Conservation (phyloP, 1,284 basidiomycete genomes). For the Ustilago tritici region DNA sequence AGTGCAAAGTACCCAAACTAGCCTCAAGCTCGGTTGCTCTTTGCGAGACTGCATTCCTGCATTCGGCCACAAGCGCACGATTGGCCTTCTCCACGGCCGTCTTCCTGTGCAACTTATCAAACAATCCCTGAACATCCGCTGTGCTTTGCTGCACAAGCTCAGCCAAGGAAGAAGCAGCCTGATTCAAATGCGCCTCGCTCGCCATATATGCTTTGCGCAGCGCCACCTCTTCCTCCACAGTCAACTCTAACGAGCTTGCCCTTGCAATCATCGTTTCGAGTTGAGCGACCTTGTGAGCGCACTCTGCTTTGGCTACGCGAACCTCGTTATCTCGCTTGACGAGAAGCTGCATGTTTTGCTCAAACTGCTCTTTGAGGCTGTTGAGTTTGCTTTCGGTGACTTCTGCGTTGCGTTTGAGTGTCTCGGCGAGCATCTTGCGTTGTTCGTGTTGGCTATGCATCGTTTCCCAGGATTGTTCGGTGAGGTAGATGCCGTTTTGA, state of each 20-base stretch:
- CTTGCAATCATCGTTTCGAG: conserved; percentile 51
- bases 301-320: conserved; percentile 49
- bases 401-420: conserved; percentile 58
- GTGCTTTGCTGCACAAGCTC: conserved; percentile 78
- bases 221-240: conserved; percentile 72
- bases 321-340: conserved; percentile 63
- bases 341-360: conserved; percentile 66
- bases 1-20: conserved; percentile 77
- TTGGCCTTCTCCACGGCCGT: conserved; percentile 78
- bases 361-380: conserved; percentile 67
- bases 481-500: conserved; percentile 65
- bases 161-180: conserved; percentile 79
- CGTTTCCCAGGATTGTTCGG: conserved; percentile 57
- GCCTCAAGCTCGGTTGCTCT: conserved; percentile 74
- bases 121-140: conserved; percentile 79
- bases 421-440: conserved; percentile 51
- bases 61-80: conserved; percentile 76
- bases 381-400: conserved; percentile 63
- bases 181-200: conserved; percentile 80
- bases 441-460: conserved; percentile 61
- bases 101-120: conserved; percentile 86
- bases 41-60: conserved; percentile 75
- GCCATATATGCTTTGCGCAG: conserved; percentile 80
- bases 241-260: conserved; percentile 42
- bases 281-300: conserved; percentile 45